phyloP scores from a whole-genome alignment of 495 filamentous ascomycete genomes.

The Penicillium robsamsonii region DNA sequence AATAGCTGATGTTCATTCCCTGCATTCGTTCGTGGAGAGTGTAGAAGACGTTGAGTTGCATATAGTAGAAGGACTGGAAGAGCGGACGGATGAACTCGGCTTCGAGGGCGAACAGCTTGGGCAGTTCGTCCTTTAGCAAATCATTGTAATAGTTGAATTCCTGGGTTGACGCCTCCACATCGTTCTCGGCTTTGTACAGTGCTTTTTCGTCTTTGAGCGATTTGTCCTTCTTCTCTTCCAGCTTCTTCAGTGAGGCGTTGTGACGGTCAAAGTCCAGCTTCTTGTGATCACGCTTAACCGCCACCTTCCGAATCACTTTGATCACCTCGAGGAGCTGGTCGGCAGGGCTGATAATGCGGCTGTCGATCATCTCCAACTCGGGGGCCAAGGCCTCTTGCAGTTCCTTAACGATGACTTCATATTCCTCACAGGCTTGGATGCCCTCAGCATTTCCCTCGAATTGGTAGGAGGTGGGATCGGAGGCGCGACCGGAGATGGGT shows the following conservation, averaged over 20 bases:
- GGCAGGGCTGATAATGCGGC: constrained; percentile 85
- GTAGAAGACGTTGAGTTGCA: constrained; percentile 99
- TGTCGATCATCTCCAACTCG: constrained; percentile 97
- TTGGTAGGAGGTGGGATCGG: constrained; percentile 81
- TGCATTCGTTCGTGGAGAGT: constrained; percentile 98
- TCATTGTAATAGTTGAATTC: constrained; percentile 98
- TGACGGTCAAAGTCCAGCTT: constrained; percentile 94
- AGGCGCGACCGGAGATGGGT: constrained; percentile 92
- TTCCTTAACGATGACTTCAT: constrained; percentile 86
- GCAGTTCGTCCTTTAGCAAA: constrained; percentile 90
- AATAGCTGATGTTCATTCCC: constrained; percentile 92
- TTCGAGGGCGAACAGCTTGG: constrained; percentile 88
- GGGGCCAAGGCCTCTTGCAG: constrained; percentile 83
- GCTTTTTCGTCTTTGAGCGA: constrained; percentile 96
- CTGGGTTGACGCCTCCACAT: constrained; percentile 87
- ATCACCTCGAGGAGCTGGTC: constrained; percentile 93
- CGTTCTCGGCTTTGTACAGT: constrained; percentile 90
- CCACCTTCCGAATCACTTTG: constrained; percentile 88
- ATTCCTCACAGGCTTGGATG: constrained; percentile 94
- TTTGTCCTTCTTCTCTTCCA: constrained; percentile 97
- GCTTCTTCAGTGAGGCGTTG: constrained; percentile 78
- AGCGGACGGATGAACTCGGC: constrained; percentile 94
- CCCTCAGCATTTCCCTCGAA: constrained; percentile 89
- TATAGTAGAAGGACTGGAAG: constrained; percentile 99
- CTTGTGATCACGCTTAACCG: constrained; percentile 92